Evolutionary conservation across 257 asterid genomes (phyloP).

Genomic region (Buddleja alternifolia): DNA sequence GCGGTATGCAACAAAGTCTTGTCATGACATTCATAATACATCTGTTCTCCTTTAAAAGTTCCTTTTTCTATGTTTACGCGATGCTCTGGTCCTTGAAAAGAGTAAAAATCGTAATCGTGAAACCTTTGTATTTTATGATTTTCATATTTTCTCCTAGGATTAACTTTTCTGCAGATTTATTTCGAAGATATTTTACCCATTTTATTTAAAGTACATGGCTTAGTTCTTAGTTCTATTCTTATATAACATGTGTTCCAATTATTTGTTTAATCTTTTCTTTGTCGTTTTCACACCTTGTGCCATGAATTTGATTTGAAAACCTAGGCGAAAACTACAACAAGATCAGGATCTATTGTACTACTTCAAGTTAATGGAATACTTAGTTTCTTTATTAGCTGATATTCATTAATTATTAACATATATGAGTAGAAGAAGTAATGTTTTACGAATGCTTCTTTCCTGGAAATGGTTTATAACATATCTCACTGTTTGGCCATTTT

Average conservation of each 20-base stretch:
- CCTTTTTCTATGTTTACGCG: constrained; percentile 17
- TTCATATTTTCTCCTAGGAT: constrained; percentile 7
- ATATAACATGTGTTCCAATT: neutral
- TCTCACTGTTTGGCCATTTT: neutral
- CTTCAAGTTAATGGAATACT: constrained; percentile 6
- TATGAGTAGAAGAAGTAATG: neutral
- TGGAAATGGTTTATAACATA: neutral
- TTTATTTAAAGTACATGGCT: neutral
- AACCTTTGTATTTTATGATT: neutral
- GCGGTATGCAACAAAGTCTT: constrained; percentile 60
- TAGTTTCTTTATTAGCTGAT: constrained; percentile 14
- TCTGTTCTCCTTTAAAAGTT: neutral
- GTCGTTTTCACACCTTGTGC: neutral
- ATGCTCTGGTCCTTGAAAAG: neutral
- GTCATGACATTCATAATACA: constrained; percentile 1
- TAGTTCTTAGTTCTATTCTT: neutral
- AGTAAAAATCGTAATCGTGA: neutral
- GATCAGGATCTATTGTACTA: constrained; percentile 17
- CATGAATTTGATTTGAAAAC: constrained; percentile 8
- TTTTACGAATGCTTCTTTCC: neutral
- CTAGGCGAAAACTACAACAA: neutral
- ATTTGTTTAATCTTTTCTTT: neutral
- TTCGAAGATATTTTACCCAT: neutral
- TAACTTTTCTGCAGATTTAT: neutral
- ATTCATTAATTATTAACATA: neutral